phyloP scores from a whole-genome alignment of 2,329 filamentous ascomycete species.

The Cryphonectria radicalis region DNA sequence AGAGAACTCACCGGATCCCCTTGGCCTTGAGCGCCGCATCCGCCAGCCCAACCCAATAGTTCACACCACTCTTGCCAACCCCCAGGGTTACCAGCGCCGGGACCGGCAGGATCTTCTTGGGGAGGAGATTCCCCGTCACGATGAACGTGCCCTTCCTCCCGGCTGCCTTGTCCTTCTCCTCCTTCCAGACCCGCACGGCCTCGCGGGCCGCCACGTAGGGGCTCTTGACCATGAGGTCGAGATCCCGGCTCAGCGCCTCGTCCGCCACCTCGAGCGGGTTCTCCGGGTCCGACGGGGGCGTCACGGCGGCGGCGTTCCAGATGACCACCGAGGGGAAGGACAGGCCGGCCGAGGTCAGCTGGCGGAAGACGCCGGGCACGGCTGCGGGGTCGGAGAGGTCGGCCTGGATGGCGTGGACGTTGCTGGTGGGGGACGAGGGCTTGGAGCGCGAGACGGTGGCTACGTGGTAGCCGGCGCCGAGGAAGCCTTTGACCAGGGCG shows the following conservation, averaged over 20 bases:
- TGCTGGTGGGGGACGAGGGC: conserved; percentile 6
- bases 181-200: conserved; percentile 25
- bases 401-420: conserved; percentile 24
- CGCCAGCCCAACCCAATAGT: conserved; percentile 22
- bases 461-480: conserved; percentile 26
- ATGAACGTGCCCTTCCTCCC: conserved; percentile 25
- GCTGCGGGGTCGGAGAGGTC: conserved; percentile 23
- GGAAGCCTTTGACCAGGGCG: conserved; percentile 27
- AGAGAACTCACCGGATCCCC: conserved; percentile 27
- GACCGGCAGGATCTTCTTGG: conserved; percentile 15
- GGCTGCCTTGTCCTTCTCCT: background rate
- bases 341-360: conserved; percentile 8
- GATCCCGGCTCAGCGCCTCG: conserved; percentile 18
- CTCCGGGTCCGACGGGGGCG: conserved; percentile 19
- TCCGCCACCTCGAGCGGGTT: conserved; percentile 25
- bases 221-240: conserved; percentile 23
- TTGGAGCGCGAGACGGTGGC: conserved; percentile 29
- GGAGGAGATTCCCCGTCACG: conserved; percentile 26
- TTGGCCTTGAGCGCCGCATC: conserved; percentile 25
- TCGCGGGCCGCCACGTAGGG: conserved; percentile 26
- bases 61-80: conserved; percentile 23
- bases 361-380: conserved; percentile 14
- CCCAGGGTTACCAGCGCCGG: conserved; percentile 20
- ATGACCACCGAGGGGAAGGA: conserved; percentile 26
- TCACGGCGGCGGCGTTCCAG: conserved; percentile 26